A percentile compares a stretch with the other conserved stretches of the same genome.
phyloP scores from a whole-genome alignment of 2,329 filamentous ascomycete genomes.

The Hypoxylon sp. region DNA sequence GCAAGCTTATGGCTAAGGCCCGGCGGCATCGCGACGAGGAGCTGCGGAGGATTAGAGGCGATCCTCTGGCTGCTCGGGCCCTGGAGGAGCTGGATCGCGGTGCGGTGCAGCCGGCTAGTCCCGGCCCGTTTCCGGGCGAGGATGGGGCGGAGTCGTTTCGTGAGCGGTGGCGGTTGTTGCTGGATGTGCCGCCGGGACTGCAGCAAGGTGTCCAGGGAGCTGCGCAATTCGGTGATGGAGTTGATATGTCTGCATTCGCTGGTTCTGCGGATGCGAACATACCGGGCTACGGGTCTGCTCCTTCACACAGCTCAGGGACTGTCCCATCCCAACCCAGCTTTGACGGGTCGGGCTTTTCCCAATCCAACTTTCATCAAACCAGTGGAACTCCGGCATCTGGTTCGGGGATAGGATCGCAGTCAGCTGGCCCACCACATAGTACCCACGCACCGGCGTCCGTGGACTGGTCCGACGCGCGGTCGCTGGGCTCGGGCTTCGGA shows the following conservation, averaged over 20 bases:
- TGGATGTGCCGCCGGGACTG: slow-evolving; percentile 14
- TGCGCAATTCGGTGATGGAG: neutral
- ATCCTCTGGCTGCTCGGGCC: slow-evolving; percentile 38
- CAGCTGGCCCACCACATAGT: neutral
- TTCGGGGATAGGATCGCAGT: neutral
- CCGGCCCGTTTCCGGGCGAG: slow-evolving; percentile 41
- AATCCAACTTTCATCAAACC: neutral
- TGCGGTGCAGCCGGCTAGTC: slow-evolving; percentile 43
- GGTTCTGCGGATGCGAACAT: neutral
- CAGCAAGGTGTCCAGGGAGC: neutral
- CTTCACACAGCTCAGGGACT: neutral
- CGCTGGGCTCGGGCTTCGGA: slow-evolving; percentile 29
- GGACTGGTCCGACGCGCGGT: neutral
- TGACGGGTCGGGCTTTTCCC: neutral
- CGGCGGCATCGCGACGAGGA: slow-evolving; percentile 50
- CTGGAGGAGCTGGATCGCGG: slow-evolving; percentile 45
- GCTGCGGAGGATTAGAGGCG: slow-evolving; percentile 45
- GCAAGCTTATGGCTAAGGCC: slow-evolving; percentile 51
- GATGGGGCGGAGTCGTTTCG: slow-evolving; percentile 41
- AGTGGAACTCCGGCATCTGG: neutral
- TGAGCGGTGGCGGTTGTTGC: slow-evolving; percentile 47
- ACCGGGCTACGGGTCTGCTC: neutral
- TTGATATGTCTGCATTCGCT: neutral
- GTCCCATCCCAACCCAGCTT: neutral
- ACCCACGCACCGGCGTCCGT: slow-evolving; percentile 4